Evolutionary conservation across 176 grass and related monocot species (phyloP), one percentile per base, ranked within the genome.

Genomic region (Oryza glaberrima): DNA sequence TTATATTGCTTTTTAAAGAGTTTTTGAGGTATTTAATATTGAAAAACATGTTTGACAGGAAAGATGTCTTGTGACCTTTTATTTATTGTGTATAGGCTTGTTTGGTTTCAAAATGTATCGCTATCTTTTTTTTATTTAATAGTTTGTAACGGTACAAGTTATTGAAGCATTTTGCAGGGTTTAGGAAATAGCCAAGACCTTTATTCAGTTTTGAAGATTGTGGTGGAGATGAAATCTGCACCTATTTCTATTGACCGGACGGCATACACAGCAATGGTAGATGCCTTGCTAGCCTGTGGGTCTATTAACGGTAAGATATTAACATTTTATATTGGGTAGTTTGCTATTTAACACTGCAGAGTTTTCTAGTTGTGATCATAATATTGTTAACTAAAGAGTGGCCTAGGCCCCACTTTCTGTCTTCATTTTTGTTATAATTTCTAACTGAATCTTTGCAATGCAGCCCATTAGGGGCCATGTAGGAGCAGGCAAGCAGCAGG

Each of bases 151-250:
- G 82, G 38, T 81, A 63, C 40, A 90, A 88, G 72, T 82, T 49
- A 77, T 81, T 84, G 52, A 84, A 73, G 76, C 65, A 82, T 83
- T 68, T 56, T 90, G 56, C 89, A 98, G 93, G 91, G 95, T 90
- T 90, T 98, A 65, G 85, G 85, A 79, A 81, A 83, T 70, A 89
- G 77, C 80, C 82, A 23, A 90, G 90, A 93, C 78, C 84, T 89
- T 38, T 60, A 79, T 95, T 92, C 92, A 89, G 87, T 95, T 85
- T 58, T 90, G 70, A 95, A 92, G 74, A 88, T 92, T 78, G 95
- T 95, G 73, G 80, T 90, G 51, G 95, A 98, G 86, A 98, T 98
- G 93, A 98, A 98, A 90, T 85, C 87, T 61, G 82, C 91, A 82
- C 64, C 85, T 51, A 20, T 88, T 63, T 87, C 51, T 64, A 90